phyloP scores from a whole-genome alignment of 192 early-diverging fungal genomes.

The Coemansia sp. region DNA sequence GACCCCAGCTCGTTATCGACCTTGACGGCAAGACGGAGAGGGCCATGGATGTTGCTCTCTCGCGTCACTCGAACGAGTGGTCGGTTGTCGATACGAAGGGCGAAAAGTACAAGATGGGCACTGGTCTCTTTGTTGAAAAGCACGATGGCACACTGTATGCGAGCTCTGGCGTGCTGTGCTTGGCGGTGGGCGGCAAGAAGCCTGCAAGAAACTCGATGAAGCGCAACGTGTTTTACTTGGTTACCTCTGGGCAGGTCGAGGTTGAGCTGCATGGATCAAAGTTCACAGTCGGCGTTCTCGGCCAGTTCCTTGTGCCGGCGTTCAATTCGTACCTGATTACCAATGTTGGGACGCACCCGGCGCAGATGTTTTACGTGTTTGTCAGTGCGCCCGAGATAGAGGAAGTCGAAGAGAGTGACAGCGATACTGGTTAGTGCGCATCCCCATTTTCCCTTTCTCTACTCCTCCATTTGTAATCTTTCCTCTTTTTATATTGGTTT shows the following conservation, averaged over 20 bases:
- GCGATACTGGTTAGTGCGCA: background rate
- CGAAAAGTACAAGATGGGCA: constrained; percentile 28
- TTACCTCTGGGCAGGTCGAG: constrained; percentile 42
- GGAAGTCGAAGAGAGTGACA: constrained; percentile 6
- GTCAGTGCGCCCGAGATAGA: background rate
- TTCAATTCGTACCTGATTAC: constrained; percentile 37
- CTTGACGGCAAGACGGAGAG: constrained; percentile 16
- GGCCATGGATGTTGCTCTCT: constrained; percentile 20
- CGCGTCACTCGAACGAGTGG: constrained; percentile 41
- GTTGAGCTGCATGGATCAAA: constrained; percentile 23
- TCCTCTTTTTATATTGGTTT: constrained; percentile 6
- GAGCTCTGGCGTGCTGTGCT: constrained; percentile 20
- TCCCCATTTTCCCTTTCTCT: background rate
- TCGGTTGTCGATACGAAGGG: constrained; percentile 4
- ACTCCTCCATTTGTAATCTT: background rate
- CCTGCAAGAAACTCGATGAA: constrained; percentile 21
- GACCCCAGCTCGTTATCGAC: constrained; percentile 5
- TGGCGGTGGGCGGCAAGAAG: constrained; percentile 37
- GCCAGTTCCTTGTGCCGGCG: constrained; percentile 39
- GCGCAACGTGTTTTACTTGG: constrained; percentile 29
- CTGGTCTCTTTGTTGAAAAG: constrained; percentile 19
- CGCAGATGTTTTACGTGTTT: constrained; percentile 42
- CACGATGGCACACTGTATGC: constrained; percentile 14
- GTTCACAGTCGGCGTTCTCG: constrained; percentile 34
- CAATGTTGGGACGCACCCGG: constrained; percentile 47